A percentile compares a stretch with the other conserved stretches of the same genome.
Conservation (phyloP, 2,329 filamentous ascomycete species). For the Colletotrichum acutatum region DNA sequence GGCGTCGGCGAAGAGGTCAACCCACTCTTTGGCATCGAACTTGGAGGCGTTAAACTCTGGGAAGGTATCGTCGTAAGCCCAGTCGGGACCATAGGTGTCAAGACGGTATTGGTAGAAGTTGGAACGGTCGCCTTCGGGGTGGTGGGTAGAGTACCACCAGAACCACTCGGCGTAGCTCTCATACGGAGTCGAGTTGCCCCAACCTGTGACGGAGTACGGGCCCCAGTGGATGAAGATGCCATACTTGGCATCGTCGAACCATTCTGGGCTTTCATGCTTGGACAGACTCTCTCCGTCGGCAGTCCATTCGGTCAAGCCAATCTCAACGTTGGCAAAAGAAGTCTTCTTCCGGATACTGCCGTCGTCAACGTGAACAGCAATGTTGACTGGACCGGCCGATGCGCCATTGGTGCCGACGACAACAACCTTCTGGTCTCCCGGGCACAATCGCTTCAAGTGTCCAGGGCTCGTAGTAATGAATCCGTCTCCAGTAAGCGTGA, state of each 20-base stretch:
- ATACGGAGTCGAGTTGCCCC: constrained; percentile 57
- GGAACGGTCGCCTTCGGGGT: constrained; percentile 30
- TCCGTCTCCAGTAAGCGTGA: constrained; percentile 45
- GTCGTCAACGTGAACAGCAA: constrained; percentile 38
- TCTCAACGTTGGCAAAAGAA: constrained; percentile 38
- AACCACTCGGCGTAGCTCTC: constrained; percentile 58
- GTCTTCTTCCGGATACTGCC: constrained; percentile 29
- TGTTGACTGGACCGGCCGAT: constrained; percentile 38
- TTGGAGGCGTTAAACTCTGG: constrained; percentile 60
- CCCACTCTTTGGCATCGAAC: constrained; percentile 64
- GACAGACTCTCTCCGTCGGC: constrained; percentile 48
- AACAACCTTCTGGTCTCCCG: constrained; percentile 55
- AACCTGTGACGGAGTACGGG: constrained; percentile 64
- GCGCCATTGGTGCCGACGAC: constrained; percentile 49
- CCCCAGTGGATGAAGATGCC: constrained; percentile 73
- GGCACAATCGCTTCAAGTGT: constrained; percentile 52
- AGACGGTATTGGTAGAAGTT: constrained; percentile 59
- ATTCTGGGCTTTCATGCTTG: constrained; percentile 57
- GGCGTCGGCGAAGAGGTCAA: constrained; percentile 62
- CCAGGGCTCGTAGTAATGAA: constrained; percentile 57
- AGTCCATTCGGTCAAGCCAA: constrained; percentile 50
- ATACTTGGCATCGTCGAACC: constrained; percentile 66
- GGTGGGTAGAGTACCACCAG: constrained; percentile 57
- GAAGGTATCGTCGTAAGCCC: constrained; percentile 68
- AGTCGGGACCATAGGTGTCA: constrained; percentile 59